Evolutionary conservation across 1,284 basidiomycete genomes (phyloP).

Genomic region (Acaromyces ingoldii): DNA sequence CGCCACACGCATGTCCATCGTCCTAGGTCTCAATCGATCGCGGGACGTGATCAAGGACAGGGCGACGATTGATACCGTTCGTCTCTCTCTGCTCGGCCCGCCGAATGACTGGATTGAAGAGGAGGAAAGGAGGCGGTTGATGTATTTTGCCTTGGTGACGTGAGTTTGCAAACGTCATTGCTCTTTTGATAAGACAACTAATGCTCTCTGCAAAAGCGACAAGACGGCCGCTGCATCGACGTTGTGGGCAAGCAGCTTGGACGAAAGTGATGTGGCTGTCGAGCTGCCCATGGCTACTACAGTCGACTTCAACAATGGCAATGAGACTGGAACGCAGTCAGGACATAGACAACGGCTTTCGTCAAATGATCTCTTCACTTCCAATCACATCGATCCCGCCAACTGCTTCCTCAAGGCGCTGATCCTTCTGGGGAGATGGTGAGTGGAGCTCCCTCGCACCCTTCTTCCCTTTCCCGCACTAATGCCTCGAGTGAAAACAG

Average conservation of each 20-base stretch:
- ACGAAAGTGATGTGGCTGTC: conserved; percentile 25
- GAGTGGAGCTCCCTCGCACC: background rate
- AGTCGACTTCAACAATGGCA: conserved; percentile 15
- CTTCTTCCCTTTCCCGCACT: too few species aligned
- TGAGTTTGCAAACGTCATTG: background rate
- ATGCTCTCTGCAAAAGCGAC: conserved; percentile 14
- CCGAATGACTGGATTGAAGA: conserved; percentile 14
- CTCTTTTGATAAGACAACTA: background rate
- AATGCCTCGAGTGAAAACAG: too few species aligned
- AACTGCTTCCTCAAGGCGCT: conserved; percentile 28
- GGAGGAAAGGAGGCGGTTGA: conserved; percentile 12
- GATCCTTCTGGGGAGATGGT: conserved; percentile 14
- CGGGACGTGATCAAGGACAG: background rate
- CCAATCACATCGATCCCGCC: conserved; percentile 23
- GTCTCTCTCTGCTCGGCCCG: conserved; percentile 1
- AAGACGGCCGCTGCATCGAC: conserved; percentile 29
- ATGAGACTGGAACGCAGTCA: background rate
- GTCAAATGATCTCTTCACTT: conserved; percentile 27
- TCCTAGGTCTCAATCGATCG: conserved; percentile 3
- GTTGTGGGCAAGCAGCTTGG: conserved; percentile 28
- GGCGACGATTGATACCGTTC: conserved; percentile 2
- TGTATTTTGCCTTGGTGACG: conserved; percentile 8
- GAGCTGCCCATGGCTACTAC: conserved; percentile 27
- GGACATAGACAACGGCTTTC: conserved; percentile 26
- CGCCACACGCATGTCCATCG: background rate